Evolutionary conservation across 1,139 yeast genomes (phyloP).

Genomic region (Scheffersomyces titani): DNA sequence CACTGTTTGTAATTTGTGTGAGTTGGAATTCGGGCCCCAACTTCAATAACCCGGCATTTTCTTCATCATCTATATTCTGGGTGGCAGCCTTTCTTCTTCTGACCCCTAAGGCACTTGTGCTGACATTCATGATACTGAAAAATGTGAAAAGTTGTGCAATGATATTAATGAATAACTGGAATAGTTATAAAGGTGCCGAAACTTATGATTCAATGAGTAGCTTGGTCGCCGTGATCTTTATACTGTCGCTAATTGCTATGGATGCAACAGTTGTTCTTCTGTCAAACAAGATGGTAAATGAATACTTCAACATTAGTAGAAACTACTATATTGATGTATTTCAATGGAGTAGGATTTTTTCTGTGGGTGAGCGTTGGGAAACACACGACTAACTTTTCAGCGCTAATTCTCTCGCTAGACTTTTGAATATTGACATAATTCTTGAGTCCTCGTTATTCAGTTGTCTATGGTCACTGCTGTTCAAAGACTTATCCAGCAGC

Average conservation of each 20-base stretch:
- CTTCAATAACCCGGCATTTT: constrained; percentile 82
- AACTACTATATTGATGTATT: no score
- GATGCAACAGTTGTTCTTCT: background rate
- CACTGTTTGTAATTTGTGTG: constrained; percentile 77
- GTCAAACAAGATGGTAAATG: background rate
- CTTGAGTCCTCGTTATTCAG: background rate
- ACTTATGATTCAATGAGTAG: background rate
- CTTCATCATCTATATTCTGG: constrained; percentile 76
- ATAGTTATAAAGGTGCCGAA: background rate
- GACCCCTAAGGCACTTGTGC: constrained; percentile 85
- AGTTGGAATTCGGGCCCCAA: constrained; percentile 92
- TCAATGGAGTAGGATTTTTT: background rate
- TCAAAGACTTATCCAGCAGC: background rate
- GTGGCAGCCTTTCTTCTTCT: constrained; percentile 65
- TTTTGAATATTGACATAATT: background rate
- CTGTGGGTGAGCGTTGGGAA: background rate
- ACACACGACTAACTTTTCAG: background rate
- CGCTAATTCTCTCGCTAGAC: background rate
- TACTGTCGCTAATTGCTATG: background rate
- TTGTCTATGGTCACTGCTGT: background rate
- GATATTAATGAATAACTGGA: background rate
- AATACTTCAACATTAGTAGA: background rate
- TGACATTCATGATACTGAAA: constrained; percentile 64
- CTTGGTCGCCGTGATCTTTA: background rate
- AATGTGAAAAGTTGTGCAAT: background rate